Evolutionary conservation across 2,329 filamentous ascomycete species (phyloP), one percentile per base, ranked within the genome.

Genomic region (Aspergillus novofumigatus): DNA sequence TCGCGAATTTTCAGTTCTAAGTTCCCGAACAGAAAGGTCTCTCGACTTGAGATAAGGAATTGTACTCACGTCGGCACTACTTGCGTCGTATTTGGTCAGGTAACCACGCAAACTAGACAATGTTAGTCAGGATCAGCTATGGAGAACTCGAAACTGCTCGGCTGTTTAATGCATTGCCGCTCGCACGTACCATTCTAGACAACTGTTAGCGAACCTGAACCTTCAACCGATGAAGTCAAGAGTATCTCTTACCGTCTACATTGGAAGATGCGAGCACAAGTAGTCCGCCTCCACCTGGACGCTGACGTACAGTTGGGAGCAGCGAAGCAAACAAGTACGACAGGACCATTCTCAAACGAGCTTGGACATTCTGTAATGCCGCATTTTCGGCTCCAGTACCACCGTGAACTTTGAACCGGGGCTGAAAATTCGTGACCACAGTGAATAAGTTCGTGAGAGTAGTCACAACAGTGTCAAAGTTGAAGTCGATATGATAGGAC

Each of bases 31-130:
- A 17, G 14, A 17, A 21, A n/a, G 21, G 17, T 7, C 32, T 38
- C 32, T 38, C 5, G 14, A 4, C 17, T 8, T 10, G 28, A 17
- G 8, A 10, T 10, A n/a, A 21, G 26, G 47, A 56, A 17, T 35
- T 35, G 32, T 17, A 57, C 64, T 85, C 68, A 87, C 78, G 61
- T 85, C 82, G 1, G 78, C 82, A 7, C 77, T 81, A 6, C 73
- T 78, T 54, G 77, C 78, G 63, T 90, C 87, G 66, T 90, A 90
- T 72, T 90, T 90, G n/a, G 87, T 90, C 23, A 88, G 76, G 69
- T 90, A 86, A 21, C 80, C 78, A 51, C 75, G 59, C 55, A 75
- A 53, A 67, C 66, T 67, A 29, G 23, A 25, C 9, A 63, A 72
- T 11, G 79, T 81, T 28, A 80, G 75, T 26, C n/a, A n/a, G 29